Conservation (phyloP, 805 yeast species). For the Ogataea zsoltii region DNA sequence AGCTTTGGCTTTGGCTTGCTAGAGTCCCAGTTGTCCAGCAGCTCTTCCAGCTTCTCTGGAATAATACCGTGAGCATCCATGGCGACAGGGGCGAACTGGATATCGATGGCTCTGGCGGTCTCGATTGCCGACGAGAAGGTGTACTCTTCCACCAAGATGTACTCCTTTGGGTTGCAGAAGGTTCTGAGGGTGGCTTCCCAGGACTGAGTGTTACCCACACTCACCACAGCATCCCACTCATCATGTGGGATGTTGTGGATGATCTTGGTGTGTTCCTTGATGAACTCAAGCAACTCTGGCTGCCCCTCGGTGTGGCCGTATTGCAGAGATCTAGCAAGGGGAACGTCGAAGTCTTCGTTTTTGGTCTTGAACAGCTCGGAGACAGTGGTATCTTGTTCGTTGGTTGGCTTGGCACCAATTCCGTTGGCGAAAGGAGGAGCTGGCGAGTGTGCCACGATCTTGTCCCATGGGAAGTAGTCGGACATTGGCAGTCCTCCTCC, state of each 20-base stretch:
- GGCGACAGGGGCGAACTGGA: constrained; percentile 61
- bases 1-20: constrained; percentile 71
- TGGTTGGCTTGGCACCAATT: constrained; percentile 60
- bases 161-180: constrained; percentile 57
- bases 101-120: constrained; percentile 62
- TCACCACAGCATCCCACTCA: constrained; percentile 73
- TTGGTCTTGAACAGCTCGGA: constrained; percentile 41
- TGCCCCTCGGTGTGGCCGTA: constrained; percentile 88
- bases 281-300: constrained; percentile 62
- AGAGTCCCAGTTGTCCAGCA: constrained; percentile 60
- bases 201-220: constrained; percentile 88
- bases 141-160: constrained; percentile 73
- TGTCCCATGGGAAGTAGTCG: constrained; percentile 90
- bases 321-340: constrained; percentile 83
- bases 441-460: constrained; percentile 68
- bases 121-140: constrained; percentile 75
- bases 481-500: constrained; percentile 96
- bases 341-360: constrained; percentile 58
- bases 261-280: constrained; percentile 71
- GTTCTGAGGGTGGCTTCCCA: constrained; percentile 83
- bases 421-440: constrained; percentile 79
- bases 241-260: constrained; percentile 53
- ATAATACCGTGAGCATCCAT: constrained; percentile 68
- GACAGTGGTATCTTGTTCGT: constrained; percentile 38
- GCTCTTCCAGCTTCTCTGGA: constrained; percentile 54